Evolutionary conservation across 768 basidiomycete species (phyloP).

Genomic region (Mycena leptocephala): DNA sequence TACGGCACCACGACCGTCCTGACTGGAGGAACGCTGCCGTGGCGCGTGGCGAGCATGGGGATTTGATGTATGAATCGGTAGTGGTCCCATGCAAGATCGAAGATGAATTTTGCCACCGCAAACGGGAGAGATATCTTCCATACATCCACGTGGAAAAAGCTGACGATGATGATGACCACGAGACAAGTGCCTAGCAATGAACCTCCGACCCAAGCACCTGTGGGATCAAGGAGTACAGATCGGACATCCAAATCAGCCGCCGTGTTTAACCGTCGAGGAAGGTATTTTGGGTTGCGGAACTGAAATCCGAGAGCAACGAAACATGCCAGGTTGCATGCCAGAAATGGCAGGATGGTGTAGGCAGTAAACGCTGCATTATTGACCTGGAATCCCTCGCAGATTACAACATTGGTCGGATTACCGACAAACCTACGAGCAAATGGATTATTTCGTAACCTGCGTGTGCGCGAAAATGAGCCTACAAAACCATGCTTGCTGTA

Average conservation of each 20-base stretch:
- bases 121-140: conserved; percentile 92
- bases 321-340: conserved; percentile 78
- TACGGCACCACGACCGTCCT: conserved; percentile 23
- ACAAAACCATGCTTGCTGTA: conserved; percentile 78
- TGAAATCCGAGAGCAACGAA: conserved; percentile 72
- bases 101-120: conserved; percentile 78
- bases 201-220: conserved; percentile 83
- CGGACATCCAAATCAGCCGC: conserved; percentile 64
- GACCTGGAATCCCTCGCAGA: conserved; percentile 88
- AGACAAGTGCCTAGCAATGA: conserved; percentile 78
- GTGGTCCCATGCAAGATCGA: conserved; percentile 77
- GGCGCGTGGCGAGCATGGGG: conserved; percentile 39
- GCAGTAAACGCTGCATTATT: conserved; percentile 87
- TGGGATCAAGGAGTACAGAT: conserved; percentile 79
- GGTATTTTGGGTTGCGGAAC: conserved; percentile 69
- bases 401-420: conserved; percentile 95
- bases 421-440: conserved; percentile 71
- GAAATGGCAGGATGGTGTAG: conserved; percentile 87
- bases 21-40: conserved; percentile 35
- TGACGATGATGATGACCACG: conserved; percentile 81
- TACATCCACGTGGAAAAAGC: conserved; percentile 83
- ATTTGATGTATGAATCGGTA: conserved; percentile 57
- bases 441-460: neutral
- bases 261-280: conserved; percentile 63
- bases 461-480: neutral